These are phyloP conservation scores for Clonostachys sp. DNA, from an alignment of 2,329 filamentous ascomycete species.

Conservation along the genomic window DNA sequence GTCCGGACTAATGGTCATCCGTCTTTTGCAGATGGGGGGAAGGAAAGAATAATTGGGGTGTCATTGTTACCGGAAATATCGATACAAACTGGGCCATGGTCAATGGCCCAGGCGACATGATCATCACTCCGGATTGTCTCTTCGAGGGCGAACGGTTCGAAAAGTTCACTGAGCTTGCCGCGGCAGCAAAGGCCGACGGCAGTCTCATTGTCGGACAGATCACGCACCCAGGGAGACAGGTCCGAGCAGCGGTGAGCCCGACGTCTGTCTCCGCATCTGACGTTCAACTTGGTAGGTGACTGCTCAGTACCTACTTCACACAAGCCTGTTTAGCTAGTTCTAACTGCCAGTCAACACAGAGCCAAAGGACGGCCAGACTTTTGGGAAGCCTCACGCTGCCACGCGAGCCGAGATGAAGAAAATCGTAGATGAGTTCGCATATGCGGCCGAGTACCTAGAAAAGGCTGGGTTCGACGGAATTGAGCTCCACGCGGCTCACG, in stretches of 20 bases:
- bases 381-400: slow-evolving; percentile 46
- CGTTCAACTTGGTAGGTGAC: slow-evolving; percentile 15
- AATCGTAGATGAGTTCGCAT: slow-evolving; percentile 55
- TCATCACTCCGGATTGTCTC: slow-evolving; percentile 48
- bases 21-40: slow-evolving; percentile 48
- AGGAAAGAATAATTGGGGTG: slow-evolving; percentile 49
- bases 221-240: slow-evolving; percentile 57
- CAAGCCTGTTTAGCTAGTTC: no score
- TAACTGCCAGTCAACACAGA: background rate
- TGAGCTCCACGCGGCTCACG: slow-evolving; percentile 47
- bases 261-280: slow-evolving; percentile 35
- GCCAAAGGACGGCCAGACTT: slow-evolving; percentile 17
- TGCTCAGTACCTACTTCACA: no score
- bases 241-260: slow-evolving; percentile 18
- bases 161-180: slow-evolving; percentile 51
- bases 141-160: slow-evolving; percentile 57
- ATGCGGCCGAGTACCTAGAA: slow-evolving; percentile 57
- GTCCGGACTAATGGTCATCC: no score
- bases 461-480: slow-evolving; percentile 56
- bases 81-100: slow-evolving; percentile 59
- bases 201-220: slow-evolving; percentile 58
- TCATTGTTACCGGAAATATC: slow-evolving; percentile 59
- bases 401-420: slow-evolving; percentile 48
- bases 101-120: slow-evolving; percentile 50
- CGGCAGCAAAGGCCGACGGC: slow-evolving; percentile 50